Evolutionary conservation across 495 filamentous ascomycete genomes (phyloP).

Genomic region (Talaromyces trachyspermus): DNA sequence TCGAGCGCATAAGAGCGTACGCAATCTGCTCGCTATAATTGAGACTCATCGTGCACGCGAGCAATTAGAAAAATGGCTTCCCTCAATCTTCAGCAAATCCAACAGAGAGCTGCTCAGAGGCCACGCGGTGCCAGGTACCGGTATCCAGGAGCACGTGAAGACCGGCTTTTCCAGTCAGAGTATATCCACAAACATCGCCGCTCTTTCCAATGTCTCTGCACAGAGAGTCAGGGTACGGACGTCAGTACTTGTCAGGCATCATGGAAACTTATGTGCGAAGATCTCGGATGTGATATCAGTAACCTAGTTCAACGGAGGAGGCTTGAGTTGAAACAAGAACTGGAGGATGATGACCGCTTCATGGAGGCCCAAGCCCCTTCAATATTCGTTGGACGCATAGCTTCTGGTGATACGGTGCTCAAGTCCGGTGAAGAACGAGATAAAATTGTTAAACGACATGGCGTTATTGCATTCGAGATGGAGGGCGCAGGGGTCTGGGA

Average conservation of each 20-base stretch:
- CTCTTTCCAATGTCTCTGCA: neutral
- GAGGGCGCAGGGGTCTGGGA: constrained; percentile 29
- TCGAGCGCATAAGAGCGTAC: constrained; percentile 16
- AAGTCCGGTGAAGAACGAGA: constrained; percentile 17
- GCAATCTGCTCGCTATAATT: constrained; percentile 14
- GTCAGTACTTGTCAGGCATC: neutral
- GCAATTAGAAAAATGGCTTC: neutral
- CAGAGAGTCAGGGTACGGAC: neutral
- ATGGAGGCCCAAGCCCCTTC: neutral
- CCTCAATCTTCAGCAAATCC: neutral
- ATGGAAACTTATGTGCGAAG: neutral
- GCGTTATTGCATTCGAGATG: constrained; percentile 31
- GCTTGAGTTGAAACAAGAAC: neutral
- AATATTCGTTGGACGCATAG: constrained; percentile 12
- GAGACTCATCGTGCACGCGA: constrained; percentile 6
- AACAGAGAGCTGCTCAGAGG: neutral
- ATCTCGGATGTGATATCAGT: constrained; percentile 1
- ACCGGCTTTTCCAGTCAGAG: constrained; percentile 13
- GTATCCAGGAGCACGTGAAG: constrained; percentile 13
- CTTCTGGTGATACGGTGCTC: constrained; percentile 17
- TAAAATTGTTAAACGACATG: constrained; percentile 5
- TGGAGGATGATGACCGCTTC: neutral
- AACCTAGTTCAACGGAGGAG: neutral
- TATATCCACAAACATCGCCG: constrained; percentile 18
- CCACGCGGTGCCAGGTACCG: neutral